Evolutionary conservation across 768 basidiomycete species (phyloP), one percentile per base, ranked within the genome.

Genomic region (Melanogaster broomeanus): DNA sequence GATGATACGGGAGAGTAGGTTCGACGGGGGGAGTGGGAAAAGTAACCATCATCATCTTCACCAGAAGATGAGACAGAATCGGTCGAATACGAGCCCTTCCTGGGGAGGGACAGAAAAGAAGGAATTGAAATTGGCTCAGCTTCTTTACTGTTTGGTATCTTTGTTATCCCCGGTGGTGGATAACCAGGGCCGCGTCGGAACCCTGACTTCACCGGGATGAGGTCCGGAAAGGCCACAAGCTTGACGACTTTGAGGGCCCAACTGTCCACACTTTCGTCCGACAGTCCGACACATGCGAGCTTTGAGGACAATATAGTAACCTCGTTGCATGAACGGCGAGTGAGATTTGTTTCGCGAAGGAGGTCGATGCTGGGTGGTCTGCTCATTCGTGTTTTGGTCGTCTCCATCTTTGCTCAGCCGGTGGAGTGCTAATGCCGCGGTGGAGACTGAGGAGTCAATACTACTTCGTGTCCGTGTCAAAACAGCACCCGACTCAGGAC

Each of bases 181-280:
- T 24, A 52, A 28, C 37, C 39, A 42, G 57, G 35, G 16, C 44
- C 9, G 18, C 33, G 52, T 28, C 48, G 51, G 42, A 45, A 47
- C 31, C 42, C 49, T 1, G 62, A 35, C n/a, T 47, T 63, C 1
- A 56, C 44, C n/a, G 77, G 74, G 27, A 87, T 83, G 47, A 90
- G 76, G 53, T 89, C 87, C 0, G 87, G 86, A 64, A 82, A 90
- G 6, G 88, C 87, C 34, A 91, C 76, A 13, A 90, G 76, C 69
- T 89, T 88, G 53, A 91, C 74, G 38, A 91, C 79, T 72, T 91
- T 90, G 54, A 86, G 76, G 21, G 80, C 79, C 89, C 89, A 91
- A 43, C 80, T 77, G 51, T 88, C 84, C 30, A 83, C 79, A 42
- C 75, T 73, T 55, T 85, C 84, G 59, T 87, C 83, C 35, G 82